phyloP scores from a whole-genome alignment of 148 eudicot species.

The Suaeda aralocaspica region DNA sequence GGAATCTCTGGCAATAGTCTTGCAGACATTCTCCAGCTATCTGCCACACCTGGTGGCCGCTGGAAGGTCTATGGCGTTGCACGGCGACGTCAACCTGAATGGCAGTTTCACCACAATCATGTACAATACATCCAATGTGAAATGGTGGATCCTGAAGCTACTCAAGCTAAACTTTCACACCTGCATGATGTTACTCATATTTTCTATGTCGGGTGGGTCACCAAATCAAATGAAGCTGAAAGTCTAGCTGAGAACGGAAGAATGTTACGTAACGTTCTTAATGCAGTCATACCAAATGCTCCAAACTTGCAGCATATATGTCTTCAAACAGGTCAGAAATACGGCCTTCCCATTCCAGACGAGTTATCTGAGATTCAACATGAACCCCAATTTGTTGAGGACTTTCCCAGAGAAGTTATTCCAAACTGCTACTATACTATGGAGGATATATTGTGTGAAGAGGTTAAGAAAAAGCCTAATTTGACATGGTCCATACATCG shows the following conservation, averaged over 20 bases:
- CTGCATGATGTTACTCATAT: conserved; percentile 62
- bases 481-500: conserved; percentile 73
- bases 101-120: conserved; percentile 58
- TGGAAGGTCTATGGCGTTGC: conserved; percentile 90
- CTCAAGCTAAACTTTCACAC: conserved; percentile 40
- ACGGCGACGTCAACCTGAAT: conserved; percentile 57
- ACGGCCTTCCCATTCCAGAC: conserved; percentile 11
- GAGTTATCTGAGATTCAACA: neutral
- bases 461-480: conserved; percentile 41
- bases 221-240: conserved; percentile 38
- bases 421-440: conserved; percentile 45
- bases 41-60: conserved; percentile 80
- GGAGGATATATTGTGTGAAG: conserved; percentile 61
- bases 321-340: conserved; percentile 58
- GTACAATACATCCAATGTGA: conserved; percentile 66
- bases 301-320: conserved; percentile 63
- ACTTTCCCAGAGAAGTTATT: conserved; percentile 48
- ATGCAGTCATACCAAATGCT: conserved; percentile 53
- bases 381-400: conserved; percentile 50
- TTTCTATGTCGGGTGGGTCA: conserved; percentile 69
- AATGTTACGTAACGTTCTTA: conserved; percentile 60
- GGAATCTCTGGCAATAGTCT: conserved; percentile 76
- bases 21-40: conserved; percentile 60
- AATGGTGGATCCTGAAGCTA: conserved; percentile 44
- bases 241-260: conserved; percentile 44